A percentile compares a stretch with the other conserved stretches of the same genome.
Evolutionary conservation across 2,329 filamentous ascomycete species (phyloP).

Genomic region (Kalaharituber pfeilii): DNA sequence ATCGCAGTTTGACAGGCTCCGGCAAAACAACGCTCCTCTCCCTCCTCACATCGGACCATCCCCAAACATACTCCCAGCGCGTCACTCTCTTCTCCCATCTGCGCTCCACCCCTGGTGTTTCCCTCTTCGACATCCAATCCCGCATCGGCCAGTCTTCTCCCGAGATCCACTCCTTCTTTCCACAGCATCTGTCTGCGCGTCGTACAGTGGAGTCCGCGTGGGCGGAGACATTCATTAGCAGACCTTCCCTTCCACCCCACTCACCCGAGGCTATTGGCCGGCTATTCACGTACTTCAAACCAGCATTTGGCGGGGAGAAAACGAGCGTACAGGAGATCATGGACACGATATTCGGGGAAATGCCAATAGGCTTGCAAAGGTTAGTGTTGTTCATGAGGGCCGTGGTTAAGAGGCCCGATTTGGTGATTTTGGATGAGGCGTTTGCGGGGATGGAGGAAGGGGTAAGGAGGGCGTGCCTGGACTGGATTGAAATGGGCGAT

Average conservation of each 20-base stretch:
- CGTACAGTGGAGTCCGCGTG: slow-evolving; percentile 70
- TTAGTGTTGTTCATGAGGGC: slow-evolving; percentile 70
- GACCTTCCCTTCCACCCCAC: slow-evolving; percentile 44
- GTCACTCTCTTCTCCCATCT: slow-evolving; percentile 64
- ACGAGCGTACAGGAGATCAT: background rate
- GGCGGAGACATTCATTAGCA: slow-evolving; percentile 67
- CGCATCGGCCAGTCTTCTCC: slow-evolving; percentile 86
- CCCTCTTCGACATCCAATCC: slow-evolving; percentile 79
- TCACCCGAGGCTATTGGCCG: slow-evolving; percentile 47
- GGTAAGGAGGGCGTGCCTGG: slow-evolving; percentile 69
- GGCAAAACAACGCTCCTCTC: slow-evolving; percentile 92
- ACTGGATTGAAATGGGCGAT: slow-evolving; percentile 36
- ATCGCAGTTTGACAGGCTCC: slow-evolving; percentile 38
- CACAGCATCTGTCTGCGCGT: slow-evolving; percentile 54
- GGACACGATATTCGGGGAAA: slow-evolving; percentile 43
- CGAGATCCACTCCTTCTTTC: slow-evolving; percentile 87
- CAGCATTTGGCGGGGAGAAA: slow-evolving; percentile 18
- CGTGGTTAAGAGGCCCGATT: slow-evolving; percentile 60
- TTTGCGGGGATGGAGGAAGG: slow-evolving; percentile 71
- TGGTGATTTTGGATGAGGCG: slow-evolving; percentile 73
- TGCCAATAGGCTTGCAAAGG: slow-evolving; percentile 68
- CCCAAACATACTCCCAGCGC: slow-evolving; percentile 78
- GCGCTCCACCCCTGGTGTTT: slow-evolving; percentile 61
- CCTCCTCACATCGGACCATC: slow-evolving; percentile 86
- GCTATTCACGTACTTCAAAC: slow-evolving; percentile 65